Evolutionary conservation across 2,329 filamentous ascomycete species (phyloP), one percentile per base, ranked within the genome.

Genomic region (Microdochium trichocladiopsis): DNA sequence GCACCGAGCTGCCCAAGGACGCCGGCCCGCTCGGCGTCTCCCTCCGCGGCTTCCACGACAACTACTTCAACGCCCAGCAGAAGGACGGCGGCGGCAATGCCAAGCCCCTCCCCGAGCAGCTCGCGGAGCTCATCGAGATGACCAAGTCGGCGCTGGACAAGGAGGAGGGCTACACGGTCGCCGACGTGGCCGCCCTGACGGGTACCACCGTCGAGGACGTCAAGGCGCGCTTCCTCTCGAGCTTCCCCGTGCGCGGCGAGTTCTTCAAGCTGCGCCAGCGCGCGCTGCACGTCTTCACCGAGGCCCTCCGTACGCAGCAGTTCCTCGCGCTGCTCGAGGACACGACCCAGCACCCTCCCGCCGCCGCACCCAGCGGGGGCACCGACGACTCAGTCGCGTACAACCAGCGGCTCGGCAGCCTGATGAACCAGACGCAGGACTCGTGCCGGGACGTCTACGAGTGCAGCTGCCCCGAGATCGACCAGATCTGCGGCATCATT

Each of bases 391-490:
- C 84, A n/a, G 64, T 69, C 11, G 65, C 63, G 14, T 86, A 86
- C 63, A 86, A 92, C 64, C 70, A 74, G 48, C 77, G 80, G 50
- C 83, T 99, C 1, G 94, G 94, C 25, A 82, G 81, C 45, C 76
- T 97, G 12, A 84, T 99, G 76, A 96, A 96, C 69, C 82, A 86
- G 61, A 96, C 92, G 0, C 94, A 99, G 66, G 82, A 83, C 43
- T 95, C 89, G 8, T 97, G 93, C 69, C 81, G 90, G 50, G 87
- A 92, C 16, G 70, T 89, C 3, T 99, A 94, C 70, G 90, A 96
- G 63, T 97, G 93, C 73, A 94, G 88, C 62, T 95, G 90, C 61
- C 84, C 88, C 0, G 92, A 97, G 69, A 81, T 97, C n/a, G 93
- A 99, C 67, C 79, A 89, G 56, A 80, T 99, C 36, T 97, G 93